Evolutionary conservation across 805 yeast genomes (phyloP), one percentile per base, ranked within the genome.

Genomic region (Brettanomyces anomalus): DNA sequence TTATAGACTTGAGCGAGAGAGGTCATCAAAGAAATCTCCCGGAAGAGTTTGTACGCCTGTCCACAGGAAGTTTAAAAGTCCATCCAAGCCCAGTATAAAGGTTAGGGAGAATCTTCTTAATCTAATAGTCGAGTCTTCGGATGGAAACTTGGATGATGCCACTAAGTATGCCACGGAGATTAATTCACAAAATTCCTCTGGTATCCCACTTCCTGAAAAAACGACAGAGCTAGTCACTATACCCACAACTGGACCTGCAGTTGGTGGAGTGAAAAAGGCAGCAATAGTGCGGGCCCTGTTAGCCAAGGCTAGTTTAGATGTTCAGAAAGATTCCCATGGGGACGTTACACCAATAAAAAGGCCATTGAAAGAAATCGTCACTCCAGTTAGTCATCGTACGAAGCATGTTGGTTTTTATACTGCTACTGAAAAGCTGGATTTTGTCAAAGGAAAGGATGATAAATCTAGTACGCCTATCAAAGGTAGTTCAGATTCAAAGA

Each of bases 121-220:
- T 38, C 67, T 71, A 50, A 60, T 79, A 37, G 84, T 80, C 26
- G 81, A 79, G 49, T 70, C 84, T 5, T 72, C 77, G 53, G 76
- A 79, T 33, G 84, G 85, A 0, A 65, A 64, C 44, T 52, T 77
- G 14, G 71, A 70, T 48, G 85, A 80, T 52, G 85, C 85, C 8
- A 79, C 85, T 3, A 73, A 70, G 49, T 79, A 74, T 58, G 87
- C 84, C 2, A 80, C 86, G 1, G 85, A 79, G 55, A 65, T 80
- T 44, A 80, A 80, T 54, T 70, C 85, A 0, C 67, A 73, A 32
- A 79, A 77, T 51, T 69, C 81, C 45, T 74, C 71, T 46, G 84
- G 81, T 7, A 72, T 80, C 39, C 79, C 80, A 11, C 56, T 79
- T 15, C 87, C 85, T 0, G 78, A 72, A 44, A 70, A 68, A 43